Percentiles rank a stretch among this genome's conserved stretches.
phyloP scores from a whole-genome alignment of 306 rosid species.

The Vigna unguiculata region DNA sequence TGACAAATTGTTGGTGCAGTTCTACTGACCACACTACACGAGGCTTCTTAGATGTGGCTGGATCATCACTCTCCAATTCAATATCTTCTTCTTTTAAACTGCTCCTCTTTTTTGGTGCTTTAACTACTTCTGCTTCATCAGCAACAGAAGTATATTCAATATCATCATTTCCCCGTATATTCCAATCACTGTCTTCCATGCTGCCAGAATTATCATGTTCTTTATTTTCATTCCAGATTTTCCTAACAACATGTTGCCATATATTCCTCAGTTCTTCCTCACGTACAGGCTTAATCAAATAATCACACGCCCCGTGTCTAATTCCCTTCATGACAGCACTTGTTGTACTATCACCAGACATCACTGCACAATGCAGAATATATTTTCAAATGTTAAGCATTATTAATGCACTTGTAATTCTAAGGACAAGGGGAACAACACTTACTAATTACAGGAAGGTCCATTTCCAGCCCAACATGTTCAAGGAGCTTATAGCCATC shows the following conservation, averaged over 20 bases:
- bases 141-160: slow-evolving; percentile 57
- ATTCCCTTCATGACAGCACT: slow-evolving; percentile 78
- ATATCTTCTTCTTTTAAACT: slow-evolving; percentile 64
- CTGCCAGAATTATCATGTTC: slow-evolving; percentile 67
- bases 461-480: slow-evolving; percentile 78
- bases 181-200: slow-evolving; percentile 62
- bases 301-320: slow-evolving; percentile 80
- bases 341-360: slow-evolving; percentile 78
- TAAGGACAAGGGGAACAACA: slow-evolving; percentile 20
- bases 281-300: slow-evolving; percentile 76
- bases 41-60: slow-evolving; percentile 75
- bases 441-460: slow-evolving; percentile 87
- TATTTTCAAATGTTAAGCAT: slow-evolving; percentile 9
- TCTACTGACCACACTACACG: slow-evolving; percentile 91
- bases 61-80: slow-evolving; percentile 54
- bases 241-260: slow-evolving; percentile 83
- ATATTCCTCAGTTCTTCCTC: slow-evolving; percentile 76
- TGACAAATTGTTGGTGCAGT: slow-evolving; percentile 82
- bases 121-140: slow-evolving; percentile 59
- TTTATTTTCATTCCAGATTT: slow-evolving; percentile 61
- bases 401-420: slow-evolving; percentile 5
- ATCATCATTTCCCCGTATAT: slow-evolving; percentile 59
- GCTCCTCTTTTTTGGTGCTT: slow-evolving; percentile 66
- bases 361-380: slow-evolving; percentile 62
- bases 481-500: slow-evolving; percentile 83